Base-by-base conservation (phyloP, 139 green algal species). In the Astrephomene gubernaculifera region DNA sequence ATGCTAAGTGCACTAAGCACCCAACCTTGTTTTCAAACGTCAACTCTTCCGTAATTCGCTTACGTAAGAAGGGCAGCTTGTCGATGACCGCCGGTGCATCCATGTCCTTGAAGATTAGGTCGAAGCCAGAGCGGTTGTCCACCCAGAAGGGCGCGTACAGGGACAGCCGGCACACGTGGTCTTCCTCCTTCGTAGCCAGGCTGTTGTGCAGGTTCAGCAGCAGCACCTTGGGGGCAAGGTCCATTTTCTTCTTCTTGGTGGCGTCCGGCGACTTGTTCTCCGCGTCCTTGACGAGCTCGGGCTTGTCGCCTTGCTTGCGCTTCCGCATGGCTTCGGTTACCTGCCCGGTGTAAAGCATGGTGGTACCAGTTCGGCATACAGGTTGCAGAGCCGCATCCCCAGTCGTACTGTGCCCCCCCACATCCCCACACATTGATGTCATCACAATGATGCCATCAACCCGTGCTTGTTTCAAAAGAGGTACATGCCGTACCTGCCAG, bases 41-140 rank as follows among this genome's bases (percentile, higher is more conserved):
- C n/a, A n/a, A n/a, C n/a, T n/a, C n/a, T n/a, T n/a, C n/a, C n/a
- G n/a, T n/a, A n/a, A n/a, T n/a, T n/a, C 4, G 78, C 86, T 87
- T 54, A 89, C 86, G 6, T 1, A 89, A 63, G 71, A 87, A 86
- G 25, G 86, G 86, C 22, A 89, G 61, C 9, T 68, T 57, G 31
- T 87, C 80, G 25, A 89, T 44, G 6, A 44, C n/a, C 68, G 70
- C 25, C 22, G 79, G 88, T 53, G 86, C 88, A 64, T 93, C 90
- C 57, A 91, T 25, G 65, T 94, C 95, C 70, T 92, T 89, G 81
- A 96, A 95, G 27, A 96, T 83, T n/a, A 97, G 88, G 87, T 96
- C 91, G 45, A 95, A 87, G 9, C 94, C 94, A 0, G 92, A 96
- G 70, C 94, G 89, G 93, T 97, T 97, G 90, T 97, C 95, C 29